These are phyloP conservation scores for Cantharellus anzutake DNA, from an alignment of 768 basidiomycete genomes.

Conservation along the genomic window DNA sequence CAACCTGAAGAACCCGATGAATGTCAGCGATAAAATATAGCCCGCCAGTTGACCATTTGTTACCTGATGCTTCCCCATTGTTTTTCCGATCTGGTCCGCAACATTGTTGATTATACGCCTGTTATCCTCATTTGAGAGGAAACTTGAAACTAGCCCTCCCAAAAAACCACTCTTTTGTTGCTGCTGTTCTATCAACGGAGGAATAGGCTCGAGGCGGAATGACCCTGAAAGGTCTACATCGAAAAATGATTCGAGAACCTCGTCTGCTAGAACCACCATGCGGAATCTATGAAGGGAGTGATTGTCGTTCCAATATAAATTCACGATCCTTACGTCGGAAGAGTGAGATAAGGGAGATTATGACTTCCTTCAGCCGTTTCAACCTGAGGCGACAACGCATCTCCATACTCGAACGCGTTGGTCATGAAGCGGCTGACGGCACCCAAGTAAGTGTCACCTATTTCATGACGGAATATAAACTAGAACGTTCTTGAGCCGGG, in stretches of 20 bases:
- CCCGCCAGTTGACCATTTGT: conserved; percentile 1
- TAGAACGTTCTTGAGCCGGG: conserved; percentile 16
- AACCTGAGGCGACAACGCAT: conserved; percentile 41
- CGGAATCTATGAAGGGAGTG: conserved; percentile 46
- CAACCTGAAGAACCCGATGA: conserved; percentile 25
- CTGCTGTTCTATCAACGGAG: conserved; percentile 21
- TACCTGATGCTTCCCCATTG: conserved; percentile 83
- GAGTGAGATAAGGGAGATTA: conserved; percentile 84
- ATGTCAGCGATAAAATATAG: conserved; percentile 2
- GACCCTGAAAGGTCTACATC: conserved; percentile 79
- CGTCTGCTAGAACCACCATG: conserved; percentile 96
- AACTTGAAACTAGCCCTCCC: conserved; percentile 76
- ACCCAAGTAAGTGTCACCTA: conserved; percentile 90
- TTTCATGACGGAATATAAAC: conserved; percentile 97
- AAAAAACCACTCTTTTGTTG: conserved; percentile 23
- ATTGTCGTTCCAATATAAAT: not conserved
- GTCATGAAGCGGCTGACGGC: conserved; percentile 95
- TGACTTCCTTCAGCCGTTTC: conserved; percentile 20
- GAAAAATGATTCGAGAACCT: conserved; percentile 92
- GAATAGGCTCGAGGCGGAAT: conserved; percentile 63
- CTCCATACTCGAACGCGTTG: conserved; percentile 95
- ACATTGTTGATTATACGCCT: conserved; percentile 86
- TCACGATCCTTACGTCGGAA: conserved; percentile 43
- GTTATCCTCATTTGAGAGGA: conserved; percentile 69
- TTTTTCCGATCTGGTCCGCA: conserved; percentile 86